Conservation (phyloP, 345 rosid species). For the Euphorbia peplus region DNA sequence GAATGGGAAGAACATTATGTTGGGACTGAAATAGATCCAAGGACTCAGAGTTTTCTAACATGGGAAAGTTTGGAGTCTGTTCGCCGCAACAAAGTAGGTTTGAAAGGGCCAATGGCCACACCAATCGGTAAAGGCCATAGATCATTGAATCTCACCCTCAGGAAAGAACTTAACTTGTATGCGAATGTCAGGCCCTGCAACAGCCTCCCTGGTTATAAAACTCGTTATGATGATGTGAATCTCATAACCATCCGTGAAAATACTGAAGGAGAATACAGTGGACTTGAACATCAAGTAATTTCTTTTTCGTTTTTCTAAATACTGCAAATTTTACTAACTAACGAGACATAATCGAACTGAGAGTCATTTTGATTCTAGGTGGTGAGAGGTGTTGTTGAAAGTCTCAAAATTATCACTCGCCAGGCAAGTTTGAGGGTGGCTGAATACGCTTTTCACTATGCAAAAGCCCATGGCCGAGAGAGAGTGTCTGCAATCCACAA, state of each 20-base stretch:
- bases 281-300: conserved; percentile 96
- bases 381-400: conserved; percentile 99
- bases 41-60: conserved; percentile 94
- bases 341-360: neutral
- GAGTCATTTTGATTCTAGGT: conserved; percentile 44
- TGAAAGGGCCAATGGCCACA: conserved; percentile 99
- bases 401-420: conserved; percentile 95
- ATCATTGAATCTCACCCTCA: conserved; percentile 82
- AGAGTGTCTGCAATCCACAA: conserved; percentile 97
- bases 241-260: conserved; percentile 96
- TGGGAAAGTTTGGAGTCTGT: conserved; percentile 99
- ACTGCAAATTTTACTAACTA: neutral
- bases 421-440: conserved; percentile 99
- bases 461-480: conserved; percentile 91
- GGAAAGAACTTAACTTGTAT: conserved; percentile 93
- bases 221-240: conserved; percentile 86
- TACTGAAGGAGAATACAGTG: conserved; percentile 99
- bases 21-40: conserved; percentile 76
- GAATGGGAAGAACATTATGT: conserved; percentile 97
- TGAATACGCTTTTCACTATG: conserved; percentile 96
- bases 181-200: conserved; percentile 99
- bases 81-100: conserved; percentile 71
- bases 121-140: conserved; percentile 99
- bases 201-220: conserved; percentile 95
- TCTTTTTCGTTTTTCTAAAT: conserved; percentile 13